Base-by-base conservation (phyloP, 257 asterid species). In the Scutellaria galericulata region DNA sequence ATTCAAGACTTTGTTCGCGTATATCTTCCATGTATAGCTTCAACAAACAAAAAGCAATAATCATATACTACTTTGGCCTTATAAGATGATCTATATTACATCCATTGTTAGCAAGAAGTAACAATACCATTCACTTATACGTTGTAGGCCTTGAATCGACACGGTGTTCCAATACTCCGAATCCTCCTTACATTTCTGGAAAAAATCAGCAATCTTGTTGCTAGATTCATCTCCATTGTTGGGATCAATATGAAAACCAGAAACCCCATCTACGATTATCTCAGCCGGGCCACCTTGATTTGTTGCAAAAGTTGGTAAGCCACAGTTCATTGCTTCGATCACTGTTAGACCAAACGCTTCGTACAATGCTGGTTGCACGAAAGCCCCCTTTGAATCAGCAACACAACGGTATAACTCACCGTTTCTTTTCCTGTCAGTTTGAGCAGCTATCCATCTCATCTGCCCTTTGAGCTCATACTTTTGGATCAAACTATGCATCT, bases 231-330 rank as follows among this genome's bases (percentile, higher is more conserved):
- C 94, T 68, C 96, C 98, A 64, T 89, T 82, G 68, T 51, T 76
- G 7, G 96, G 96, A 73, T 93, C 91, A 42, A 93, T 81, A 44
- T 85, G 98, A 64, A 91, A 93, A 9, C 98, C 97, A 0, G 97
- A 91, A 14, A 84, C 78, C 7, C 94, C 96, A 69, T 93, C 97
- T 5, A 91, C 74, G 48, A 91, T 93, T 46, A 93, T 90, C 89
- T 93, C 98, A 65, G 98, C 97, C 1, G 98, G 98, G n/a, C 98
- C 97, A 0, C 98, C 98, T 84, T 89, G 96, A 48, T 75, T 93
- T 11, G 98, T 93, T 0, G 96, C 98, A 60, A 93, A 89, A 37
- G 98, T 90, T 7, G 98, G 98, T 65, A 93, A 78, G 39, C 97
- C 98, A 70, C 95, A 90, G 84, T 89, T 87, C 98, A 93, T 93